Evolutionary conservation across 1,284 basidiomycete genomes (phyloP).

Genomic region (Caloboletus inedulis): DNA sequence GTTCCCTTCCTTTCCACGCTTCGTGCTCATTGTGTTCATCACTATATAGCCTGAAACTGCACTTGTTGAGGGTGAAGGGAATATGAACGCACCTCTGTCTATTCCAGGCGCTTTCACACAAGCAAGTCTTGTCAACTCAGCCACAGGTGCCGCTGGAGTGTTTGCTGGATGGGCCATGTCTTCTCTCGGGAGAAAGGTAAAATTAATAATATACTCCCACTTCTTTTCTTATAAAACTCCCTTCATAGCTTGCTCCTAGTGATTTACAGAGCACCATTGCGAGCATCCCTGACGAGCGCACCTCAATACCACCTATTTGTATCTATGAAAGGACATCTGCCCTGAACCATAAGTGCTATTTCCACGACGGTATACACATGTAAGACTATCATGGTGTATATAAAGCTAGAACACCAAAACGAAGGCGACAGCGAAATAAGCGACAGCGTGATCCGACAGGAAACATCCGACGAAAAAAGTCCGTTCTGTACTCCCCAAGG

Average conservation of each 20-base stretch:
- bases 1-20: background rate
- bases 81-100: slow-evolving; percentile 29
- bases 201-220: background rate
- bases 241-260: slow-evolving; percentile 55
- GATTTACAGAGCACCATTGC: slow-evolving; percentile 71
- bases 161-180: slow-evolving; percentile 95
- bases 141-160: slow-evolving; percentile 85
- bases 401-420: no score
- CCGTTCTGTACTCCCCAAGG: no score
- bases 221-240: background rate
- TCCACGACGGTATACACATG: no score
- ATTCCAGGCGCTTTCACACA: slow-evolving; percentile 40
- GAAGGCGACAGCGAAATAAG: no score
- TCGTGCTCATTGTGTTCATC: background rate
- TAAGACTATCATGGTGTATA: no score
- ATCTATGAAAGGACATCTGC: no score
- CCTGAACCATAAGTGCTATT: no score
- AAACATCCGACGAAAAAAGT: no score
- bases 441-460: no score
- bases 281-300: slow-evolving; percentile 37
- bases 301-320: slow-evolving; percentile 37
- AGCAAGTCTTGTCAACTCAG: slow-evolving; percentile 72
- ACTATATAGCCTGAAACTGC: slow-evolving; percentile 65
- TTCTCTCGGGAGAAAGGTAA: slow-evolving; percentile 75
- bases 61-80: slow-evolving; percentile 39